A percentile compares a stretch with the other conserved stretches of the same genome.
Evolutionary conservation across 305 asterid species (phyloP).

Genomic region (Fraxinus sp.): DNA sequence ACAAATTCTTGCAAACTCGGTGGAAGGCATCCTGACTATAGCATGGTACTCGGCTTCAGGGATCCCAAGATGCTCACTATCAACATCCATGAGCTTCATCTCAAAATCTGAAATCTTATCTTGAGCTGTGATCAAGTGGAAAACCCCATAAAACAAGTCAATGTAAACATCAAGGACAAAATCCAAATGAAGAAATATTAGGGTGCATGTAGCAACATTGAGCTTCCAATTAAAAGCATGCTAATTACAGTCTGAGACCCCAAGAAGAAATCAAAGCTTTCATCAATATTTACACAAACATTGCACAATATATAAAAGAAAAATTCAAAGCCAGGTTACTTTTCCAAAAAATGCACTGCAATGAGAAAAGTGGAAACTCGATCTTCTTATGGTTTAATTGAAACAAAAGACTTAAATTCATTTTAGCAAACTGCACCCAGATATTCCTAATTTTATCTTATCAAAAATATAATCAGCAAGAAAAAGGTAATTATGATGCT

Average conservation of each 20-base stretch:
- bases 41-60: constrained; percentile 94
- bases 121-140: constrained; percentile 49
- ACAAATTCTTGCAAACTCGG: constrained; percentile 83
- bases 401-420: neutral
- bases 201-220: neutral
- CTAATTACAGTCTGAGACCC: neutral
- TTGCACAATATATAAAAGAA: neutral
- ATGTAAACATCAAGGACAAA: neutral
- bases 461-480: neutral
- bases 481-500: neutral
- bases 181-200: neutral
- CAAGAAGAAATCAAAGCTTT: neutral
- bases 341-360: neutral
- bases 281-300: neutral
- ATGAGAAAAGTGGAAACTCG: neutral
- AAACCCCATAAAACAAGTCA: neutral
- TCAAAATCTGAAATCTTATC: constrained; percentile 91
- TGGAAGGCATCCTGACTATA: constrained; percentile 88
- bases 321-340: neutral
- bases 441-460: neutral
- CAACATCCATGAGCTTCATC: constrained; percentile 94
- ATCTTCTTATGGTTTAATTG: neutral
- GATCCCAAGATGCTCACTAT: constrained; percentile 88
- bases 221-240: neutral
- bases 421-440: neutral